Evolutionary conservation across 108 stramenopile genomes (phyloP).

Genomic region (Nannochloropsis gaditana): DNA sequence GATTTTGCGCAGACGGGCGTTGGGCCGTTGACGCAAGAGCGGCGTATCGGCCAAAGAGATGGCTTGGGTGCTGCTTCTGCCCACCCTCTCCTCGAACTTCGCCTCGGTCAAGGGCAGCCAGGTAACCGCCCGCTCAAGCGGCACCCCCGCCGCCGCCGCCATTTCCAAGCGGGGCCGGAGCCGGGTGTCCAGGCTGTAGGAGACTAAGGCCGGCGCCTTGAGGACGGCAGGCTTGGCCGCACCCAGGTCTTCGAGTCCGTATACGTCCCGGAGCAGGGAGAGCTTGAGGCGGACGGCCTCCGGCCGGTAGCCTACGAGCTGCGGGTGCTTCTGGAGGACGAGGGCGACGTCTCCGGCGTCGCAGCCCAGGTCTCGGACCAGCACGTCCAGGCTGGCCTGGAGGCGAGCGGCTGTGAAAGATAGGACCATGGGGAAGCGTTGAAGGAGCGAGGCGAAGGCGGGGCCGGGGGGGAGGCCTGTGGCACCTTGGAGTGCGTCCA

Average conservation of each 20-base stretch:
- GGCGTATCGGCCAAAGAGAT: not conserved
- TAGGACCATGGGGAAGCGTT: not conserved
- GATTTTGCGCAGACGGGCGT: not conserved
- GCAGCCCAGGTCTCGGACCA: not conserved
- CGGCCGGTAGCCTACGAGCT: not conserved
- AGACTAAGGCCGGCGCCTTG: not conserved
- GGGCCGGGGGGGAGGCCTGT: conserved; percentile 5
- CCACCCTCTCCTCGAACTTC: conserved; percentile 15
- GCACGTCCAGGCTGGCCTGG: not conserved
- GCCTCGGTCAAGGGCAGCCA: not conserved
- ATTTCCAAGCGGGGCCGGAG: not conserved
- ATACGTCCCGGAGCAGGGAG: not conserved
- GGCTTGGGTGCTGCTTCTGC: not conserved
- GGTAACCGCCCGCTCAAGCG: not conserved
- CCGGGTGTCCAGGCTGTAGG: not conserved
- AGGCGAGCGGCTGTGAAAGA: not conserved
- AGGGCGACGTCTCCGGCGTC: not conserved
- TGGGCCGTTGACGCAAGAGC: not conserved
- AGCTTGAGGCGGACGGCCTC: not conserved
- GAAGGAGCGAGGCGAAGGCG: not conserved
- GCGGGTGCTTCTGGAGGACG: not conserved
- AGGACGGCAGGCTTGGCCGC: not conserved
- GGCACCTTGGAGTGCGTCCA: not conserved
- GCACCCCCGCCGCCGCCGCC: not conserved
- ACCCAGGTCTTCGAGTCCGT: not conserved